Evolutionary conservation across 176 grass and related monocot species (phyloP), one percentile per base, ranked within the genome.

Genomic region (Cenchrus americanus): DNA sequence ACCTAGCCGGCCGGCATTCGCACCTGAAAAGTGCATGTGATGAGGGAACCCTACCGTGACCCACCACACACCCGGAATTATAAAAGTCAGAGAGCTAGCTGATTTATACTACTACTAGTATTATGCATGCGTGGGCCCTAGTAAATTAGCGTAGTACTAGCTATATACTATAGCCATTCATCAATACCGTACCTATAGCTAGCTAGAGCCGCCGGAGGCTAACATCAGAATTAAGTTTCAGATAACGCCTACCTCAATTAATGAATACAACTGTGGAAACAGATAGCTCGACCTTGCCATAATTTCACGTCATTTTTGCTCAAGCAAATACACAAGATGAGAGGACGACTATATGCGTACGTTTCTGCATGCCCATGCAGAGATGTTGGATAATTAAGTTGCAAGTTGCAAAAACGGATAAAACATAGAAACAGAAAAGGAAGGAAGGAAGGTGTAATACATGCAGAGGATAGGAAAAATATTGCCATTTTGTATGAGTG

Each of bases 11-110:
- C 54, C 86, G 74, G 73, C 80, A 78, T 78, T 71, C 5, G 43
- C 66, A 71, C 70, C 80, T 72, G 80, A 63, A 83, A 82, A 78
- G 73, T 23, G 86, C 63, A 82, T 66, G 43, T 71, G 62, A 77
- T 63, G 42, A 77, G 65, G 84, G 84, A 86, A 81, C 69, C 84
- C 72, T 48, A 52, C 59, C 69, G 34, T 71, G 77, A 53, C 59
- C 73, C 77, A 75, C 48, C 59, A 63, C 77, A 75, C 48, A 22
- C 11, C 27, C 24, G 21, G 22, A 41, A 85, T 78, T 78, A 50
- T 80, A 73, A 46, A 79, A 52, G 30, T 27, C 30, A 44, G 2
- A 65, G 4, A 79, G 63, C 30, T 85, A 85, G 34, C 34, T 37
- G 4, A 37, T n/a, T n/a, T 37, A 37, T 37, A 37, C 34, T 37